Evolutionary conservation across 78 protist species (phyloP).

Genomic region (Dictyostelium firmibasis): DNA sequence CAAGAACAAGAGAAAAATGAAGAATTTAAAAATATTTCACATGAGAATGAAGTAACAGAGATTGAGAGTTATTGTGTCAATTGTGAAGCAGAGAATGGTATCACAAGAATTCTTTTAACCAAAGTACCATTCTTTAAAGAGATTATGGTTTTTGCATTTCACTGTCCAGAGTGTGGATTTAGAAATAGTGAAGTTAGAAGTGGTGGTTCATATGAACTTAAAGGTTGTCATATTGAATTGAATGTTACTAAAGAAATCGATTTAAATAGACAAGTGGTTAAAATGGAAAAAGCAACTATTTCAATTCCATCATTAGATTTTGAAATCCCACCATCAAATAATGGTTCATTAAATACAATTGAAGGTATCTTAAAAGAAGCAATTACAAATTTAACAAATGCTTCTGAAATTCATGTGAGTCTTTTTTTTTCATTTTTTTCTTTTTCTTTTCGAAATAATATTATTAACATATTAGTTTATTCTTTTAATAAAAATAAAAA

Average conservation of each 20-base stretch:
- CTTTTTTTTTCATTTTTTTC: background rate
- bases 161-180: constrained; percentile 93
- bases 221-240: constrained; percentile 80
- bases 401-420: background rate
- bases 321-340: constrained; percentile 88
- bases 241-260: constrained; percentile 50
- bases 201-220: constrained; percentile 65
- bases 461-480: background rate
- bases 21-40: constrained; percentile 51
- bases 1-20: background rate
- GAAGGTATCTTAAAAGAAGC: constrained; percentile 85
- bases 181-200: constrained; percentile 80
- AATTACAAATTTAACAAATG: constrained; percentile 13
- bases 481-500: background rate
- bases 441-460: background rate
- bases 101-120: constrained; percentile 88
- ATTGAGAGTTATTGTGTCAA: constrained; percentile 78
- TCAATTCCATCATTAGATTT: constrained; percentile 93
- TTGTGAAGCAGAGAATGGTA: constrained; percentile 85
- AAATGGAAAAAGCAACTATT: constrained; percentile 88
- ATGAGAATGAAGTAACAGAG: background rate
- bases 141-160: constrained; percentile 90
- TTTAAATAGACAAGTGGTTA: constrained; percentile 88
- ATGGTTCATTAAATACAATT: constrained; percentile 87
- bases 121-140: constrained; percentile 93